Base-by-base conservation (phyloP, 805 yeast genomes). In the Cyberlindnera amylophila region DNA sequence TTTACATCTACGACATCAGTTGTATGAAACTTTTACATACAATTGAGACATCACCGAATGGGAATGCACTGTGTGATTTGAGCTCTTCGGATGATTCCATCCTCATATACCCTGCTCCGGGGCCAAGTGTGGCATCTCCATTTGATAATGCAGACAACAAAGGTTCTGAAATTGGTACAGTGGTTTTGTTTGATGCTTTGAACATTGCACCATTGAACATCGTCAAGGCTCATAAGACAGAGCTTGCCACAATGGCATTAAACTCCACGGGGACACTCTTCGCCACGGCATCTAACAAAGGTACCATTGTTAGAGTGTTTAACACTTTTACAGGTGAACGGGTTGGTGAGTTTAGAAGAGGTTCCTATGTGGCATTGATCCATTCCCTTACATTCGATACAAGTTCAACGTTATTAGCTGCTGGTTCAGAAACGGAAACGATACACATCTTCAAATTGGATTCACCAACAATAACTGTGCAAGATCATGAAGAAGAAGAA, bases 251-350 rank as follows among this genome's bases (percentile, higher is more conserved):
- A 2, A 62, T 89, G 36, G 67, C 83, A 1, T 60, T 93, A 14
- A 86, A 88, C 38, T 69, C 71, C 26, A 90, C 86, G 54, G 97
- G 97, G 0, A 70, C 77, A 2, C 66, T 86, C 49, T 70, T 91
- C 34, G 96, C 97, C 0, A 86, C 97, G 0, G 88, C 96, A 6
- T 86, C 96, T 0, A 79, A 74, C 28, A 86, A 87, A 57, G 99
- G 99, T 2, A 93, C 98, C 0, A 79, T 93, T 17, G 79, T 91
- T 3, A 67, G 98, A 34, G 82, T 93, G 3, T 93, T 90, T 56
- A 69, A 82, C 28, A 80, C 86, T 0, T 70, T 72, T 2, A 45
- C 50, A 2, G 82, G 84, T 0, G 66, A 64, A 18, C 77, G 76
- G 51, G 61, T 86, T 14, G 77, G 71, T 45, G 91, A 88, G 61